Evolutionary conservation across 2,329 filamentous ascomycete species (phyloP).

Genomic region (Ophiostoma triangulosporum): DNA sequence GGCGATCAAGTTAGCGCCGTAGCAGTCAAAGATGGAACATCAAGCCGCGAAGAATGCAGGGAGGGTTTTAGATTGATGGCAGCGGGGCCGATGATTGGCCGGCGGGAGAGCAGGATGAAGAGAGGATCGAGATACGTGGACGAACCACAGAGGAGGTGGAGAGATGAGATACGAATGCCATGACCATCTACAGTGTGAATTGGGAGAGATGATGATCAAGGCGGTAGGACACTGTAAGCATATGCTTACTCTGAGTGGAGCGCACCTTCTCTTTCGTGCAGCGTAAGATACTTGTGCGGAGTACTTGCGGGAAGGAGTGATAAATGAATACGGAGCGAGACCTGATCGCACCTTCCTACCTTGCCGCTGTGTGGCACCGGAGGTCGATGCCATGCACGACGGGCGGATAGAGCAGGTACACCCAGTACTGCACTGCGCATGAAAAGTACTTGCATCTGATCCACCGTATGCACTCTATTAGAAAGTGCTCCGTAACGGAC

Average conservation of each 20-base stretch:
- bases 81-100: slow-evolving; percentile 10
- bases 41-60: slow-evolving; percentile 9
- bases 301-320: background rate
- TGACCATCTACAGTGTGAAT: background rate
- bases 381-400: background rate
- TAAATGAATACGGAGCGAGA: background rate
- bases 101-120: background rate
- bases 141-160: background rate
- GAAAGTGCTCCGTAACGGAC: background rate
- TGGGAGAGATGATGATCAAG: background rate
- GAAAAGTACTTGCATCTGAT: background rate
- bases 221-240: background rate
- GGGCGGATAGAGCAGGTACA: background rate
- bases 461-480: background rate
- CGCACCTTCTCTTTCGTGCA: background rate
- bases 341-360: background rate
- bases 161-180: background rate
- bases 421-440: background rate
- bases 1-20: slow-evolving; percentile 8
- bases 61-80: slow-evolving; percentile 11
- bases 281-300: no score
- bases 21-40: slow-evolving; percentile 1
- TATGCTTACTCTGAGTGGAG: background rate
- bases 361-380: background rate
- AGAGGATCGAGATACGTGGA: background rate